Evolutionary conservation across 176 grass and related monocot species (phyloP).

Genomic region (Thinopyrum elongatum): DNA sequence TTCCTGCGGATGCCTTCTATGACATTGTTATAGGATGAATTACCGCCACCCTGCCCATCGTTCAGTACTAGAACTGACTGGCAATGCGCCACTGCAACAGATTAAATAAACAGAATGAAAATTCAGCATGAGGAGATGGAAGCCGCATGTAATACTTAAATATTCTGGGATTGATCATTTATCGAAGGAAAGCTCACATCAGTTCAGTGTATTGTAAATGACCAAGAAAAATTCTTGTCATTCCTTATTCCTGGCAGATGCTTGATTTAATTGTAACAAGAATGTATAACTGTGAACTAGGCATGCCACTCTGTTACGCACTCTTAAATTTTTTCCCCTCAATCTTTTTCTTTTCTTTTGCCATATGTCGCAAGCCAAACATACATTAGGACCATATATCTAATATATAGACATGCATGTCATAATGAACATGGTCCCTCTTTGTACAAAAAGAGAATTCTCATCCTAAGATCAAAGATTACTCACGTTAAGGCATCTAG

Average conservation of each 20-base stretch:
- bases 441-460: too few relatives aligned
- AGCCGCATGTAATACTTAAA: too few relatives aligned
- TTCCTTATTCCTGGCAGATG: background rate
- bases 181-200: too few relatives aligned
- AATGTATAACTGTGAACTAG: too few relatives aligned
- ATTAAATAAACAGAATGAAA: background rate
- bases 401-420: background rate
- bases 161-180: too few relatives aligned
- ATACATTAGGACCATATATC: background rate
- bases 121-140: background rate
- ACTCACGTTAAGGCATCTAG: too few relatives aligned
- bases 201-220: background rate
- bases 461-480: too few relatives aligned
- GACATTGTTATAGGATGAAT: conserved; percentile 70
- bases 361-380: background rate
- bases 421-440: background rate
- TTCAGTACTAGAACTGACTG: conserved; percentile 52
- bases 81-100: conserved; percentile 74
- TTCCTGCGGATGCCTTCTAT: conserved; percentile 75
- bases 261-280: too few relatives aligned
- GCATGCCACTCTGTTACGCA: background rate
- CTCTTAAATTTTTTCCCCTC: background rate
- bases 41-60: conserved; percentile 56
- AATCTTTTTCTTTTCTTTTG: background rate
- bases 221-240: background rate